Evolutionary conservation across 148 eudicot species (phyloP), one percentile per base, ranked within the genome.

Genomic region (Camellia lanceoleosa): DNA sequence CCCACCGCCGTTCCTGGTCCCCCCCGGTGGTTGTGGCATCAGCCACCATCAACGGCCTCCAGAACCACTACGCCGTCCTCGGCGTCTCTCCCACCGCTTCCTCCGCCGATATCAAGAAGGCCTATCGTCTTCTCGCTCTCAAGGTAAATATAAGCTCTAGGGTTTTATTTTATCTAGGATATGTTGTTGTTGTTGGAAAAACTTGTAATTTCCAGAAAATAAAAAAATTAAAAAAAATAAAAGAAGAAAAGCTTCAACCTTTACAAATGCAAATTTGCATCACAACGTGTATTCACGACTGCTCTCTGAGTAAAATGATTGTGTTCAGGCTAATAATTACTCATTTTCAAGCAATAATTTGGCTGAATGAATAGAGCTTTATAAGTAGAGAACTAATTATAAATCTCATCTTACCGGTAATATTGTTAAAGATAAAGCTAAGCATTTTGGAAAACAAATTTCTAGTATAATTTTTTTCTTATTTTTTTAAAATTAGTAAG

Each of bases 121-220:
- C 95, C 51, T 92, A 92, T 78, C 95, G 97, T 58, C 86, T 88
- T 81, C 98, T 95, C 63, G 95, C 97, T 81, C 94, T 88, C 49
- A 91, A 92, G 92, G 98, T 91, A 62, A 69, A 16, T 59, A 5
- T 59, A 42, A 15, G 3, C 68, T 64, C 9, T 61, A 20, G 68
- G 71, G 18, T 11, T 16, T 68, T 68, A 1, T 10, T 68, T 54
- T 9, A 7, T 54, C 14, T 68, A 44, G 46, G 49, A 11, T 38
- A 8, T 13, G 59, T 47, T 20, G 14, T n/a, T 3, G 13, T 20
- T 51, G 16, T 23, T 23, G 30, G 30, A 3, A 20, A 56, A 55
- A 30, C 9, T 38, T 19, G 13, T 56, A 51, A 16, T 56, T 23
- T 23, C 30, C 30, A 23, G 30, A 23, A 23, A 23, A 23, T 23